A percentile compares a stretch with the other conserved stretches of the same genome.
Conservation (phyloP, 1,284 basidiomycete species). For the Ceratobasidium sp. region DNA sequence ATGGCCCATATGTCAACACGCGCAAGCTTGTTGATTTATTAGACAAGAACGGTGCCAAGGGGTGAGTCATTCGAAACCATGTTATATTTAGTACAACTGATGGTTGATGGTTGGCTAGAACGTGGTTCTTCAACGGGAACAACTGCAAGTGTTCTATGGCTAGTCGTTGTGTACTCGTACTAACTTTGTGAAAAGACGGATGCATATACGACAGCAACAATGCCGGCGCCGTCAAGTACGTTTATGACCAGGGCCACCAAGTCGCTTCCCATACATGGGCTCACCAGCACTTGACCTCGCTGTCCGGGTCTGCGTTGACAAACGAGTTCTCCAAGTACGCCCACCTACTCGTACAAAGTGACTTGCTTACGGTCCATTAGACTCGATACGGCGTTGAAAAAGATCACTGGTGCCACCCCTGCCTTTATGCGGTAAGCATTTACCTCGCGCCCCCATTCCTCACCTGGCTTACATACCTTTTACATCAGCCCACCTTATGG, state of each 20-base stretch:
- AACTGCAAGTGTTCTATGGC: neutral
- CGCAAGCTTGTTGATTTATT: conserved; percentile 10
- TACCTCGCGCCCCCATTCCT: neutral
- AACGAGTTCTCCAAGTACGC: conserved; percentile 10
- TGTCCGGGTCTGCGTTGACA: neutral
- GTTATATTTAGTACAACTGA: too few relatives aligned
- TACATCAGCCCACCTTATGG: conserved; percentile 37
- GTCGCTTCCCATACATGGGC: conserved; percentile 28
- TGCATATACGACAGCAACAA: conserved; percentile 13
- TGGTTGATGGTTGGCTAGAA: too few relatives aligned
- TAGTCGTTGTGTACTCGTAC: neutral
- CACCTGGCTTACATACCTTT: neutral
- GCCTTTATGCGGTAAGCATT: conserved; percentile 26
- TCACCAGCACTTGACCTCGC: conserved; percentile 1
- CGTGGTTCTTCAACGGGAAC: too few relatives aligned
- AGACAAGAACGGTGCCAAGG: conserved; percentile 6
- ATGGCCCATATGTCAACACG: conserved; percentile 26
- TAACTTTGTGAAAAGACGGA: neutral
- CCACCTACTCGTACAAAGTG: too few relatives aligned
- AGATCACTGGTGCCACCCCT: conserved; percentile 4
- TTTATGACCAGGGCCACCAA: conserved; percentile 18
- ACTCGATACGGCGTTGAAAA: conserved; percentile 7
- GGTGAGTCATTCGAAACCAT: too few relatives aligned
- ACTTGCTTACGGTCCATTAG: neutral
- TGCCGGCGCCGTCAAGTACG: conserved; percentile 17